phyloP scores from a whole-genome alignment of 2,329 filamentous ascomycete species.

The Hypoxylon sp. region DNA sequence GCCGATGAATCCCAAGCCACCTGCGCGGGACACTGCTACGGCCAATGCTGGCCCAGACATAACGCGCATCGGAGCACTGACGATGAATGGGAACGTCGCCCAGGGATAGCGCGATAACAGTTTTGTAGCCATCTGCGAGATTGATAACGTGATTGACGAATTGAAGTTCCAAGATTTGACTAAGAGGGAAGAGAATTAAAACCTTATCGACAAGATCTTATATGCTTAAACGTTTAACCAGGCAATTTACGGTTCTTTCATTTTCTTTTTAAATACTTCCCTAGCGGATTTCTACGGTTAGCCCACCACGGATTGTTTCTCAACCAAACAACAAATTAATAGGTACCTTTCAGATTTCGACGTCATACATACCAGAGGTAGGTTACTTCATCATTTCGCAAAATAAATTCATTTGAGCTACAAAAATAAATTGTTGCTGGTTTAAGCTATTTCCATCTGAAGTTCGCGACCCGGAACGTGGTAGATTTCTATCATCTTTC shows the following conservation, averaged over 20 bases:
- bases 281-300: too few species aligned
- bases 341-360: neutral
- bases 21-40: conserved; percentile 15
- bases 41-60: conserved; percentile 20
- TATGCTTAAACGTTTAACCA: neutral
- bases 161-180: neutral
- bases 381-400: neutral
- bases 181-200: neutral
- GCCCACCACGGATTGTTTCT: neutral
- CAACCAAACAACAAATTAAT: neutral
- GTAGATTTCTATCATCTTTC: too few species aligned
- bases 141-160: neutral
- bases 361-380: neutral
- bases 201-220: neutral
- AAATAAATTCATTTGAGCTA: neutral
- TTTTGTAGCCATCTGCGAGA: conserved; percentile 4
- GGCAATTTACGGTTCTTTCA: neutral
- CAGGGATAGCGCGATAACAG: conserved; percentile 7
- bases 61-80: conserved; percentile 26
- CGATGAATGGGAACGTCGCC: conserved; percentile 7
- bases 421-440: neutral
- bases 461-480: neutral
- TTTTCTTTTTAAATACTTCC: neutral
- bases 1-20: conserved; percentile 27
- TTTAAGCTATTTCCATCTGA: neutral